Evolutionary conservation across 495 filamentous ascomycete species (phyloP).

Genomic region (Penicillium atrosanguineum): DNA sequence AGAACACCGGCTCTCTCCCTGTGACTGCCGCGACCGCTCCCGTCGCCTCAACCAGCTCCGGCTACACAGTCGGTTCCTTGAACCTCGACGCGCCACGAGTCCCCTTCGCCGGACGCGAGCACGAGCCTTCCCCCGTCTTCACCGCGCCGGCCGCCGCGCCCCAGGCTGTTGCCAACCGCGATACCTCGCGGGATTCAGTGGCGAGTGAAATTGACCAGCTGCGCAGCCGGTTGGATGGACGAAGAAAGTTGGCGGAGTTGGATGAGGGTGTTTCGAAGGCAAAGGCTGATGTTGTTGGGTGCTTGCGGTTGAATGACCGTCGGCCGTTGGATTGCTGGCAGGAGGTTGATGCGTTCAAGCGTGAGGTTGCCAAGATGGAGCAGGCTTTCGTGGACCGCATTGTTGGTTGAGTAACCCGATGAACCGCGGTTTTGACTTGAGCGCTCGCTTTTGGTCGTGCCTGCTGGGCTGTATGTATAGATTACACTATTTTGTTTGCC

Average conservation of each 20-base stretch:
- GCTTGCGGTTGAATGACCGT: slow-evolving; percentile 80
- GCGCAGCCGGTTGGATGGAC: slow-evolving; percentile 66
- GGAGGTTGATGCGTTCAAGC: slow-evolving; percentile 88
- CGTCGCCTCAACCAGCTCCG: slow-evolving; percentile 27
- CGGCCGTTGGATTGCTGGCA: slow-evolving; percentile 93
- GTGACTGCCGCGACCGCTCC: slow-evolving; percentile 29
- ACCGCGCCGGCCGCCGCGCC: slow-evolving; percentile 16
- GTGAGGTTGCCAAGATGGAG: slow-evolving; percentile 81
- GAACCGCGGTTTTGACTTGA: slow-evolving; percentile 12
- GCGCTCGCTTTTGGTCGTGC: slow-evolving; percentile 10
- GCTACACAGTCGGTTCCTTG: slow-evolving; percentile 43
- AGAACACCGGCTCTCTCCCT: slow-evolving; percentile 30
- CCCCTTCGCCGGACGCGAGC: slow-evolving; percentile 45
- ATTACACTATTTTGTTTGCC: slow-evolving; percentile 22
- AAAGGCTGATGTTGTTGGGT: slow-evolving; percentile 72
- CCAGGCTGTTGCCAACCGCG: slow-evolving; percentile 32
- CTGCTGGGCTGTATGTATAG: slow-evolving; percentile 36
- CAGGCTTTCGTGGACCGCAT: slow-evolving; percentile 83
- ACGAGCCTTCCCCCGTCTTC: slow-evolving; percentile 25
- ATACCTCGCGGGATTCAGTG: slow-evolving; percentile 52
- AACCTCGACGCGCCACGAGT: slow-evolving; percentile 49
- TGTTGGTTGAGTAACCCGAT: slow-evolving; percentile 45
- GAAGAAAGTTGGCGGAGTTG: slow-evolving; percentile 66
- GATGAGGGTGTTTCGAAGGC: slow-evolving; percentile 70
- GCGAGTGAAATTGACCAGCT: slow-evolving; percentile 71